Conservation (phyloP, 176 grass and related monocot genomes). For the Raddia guianensis region DNA sequence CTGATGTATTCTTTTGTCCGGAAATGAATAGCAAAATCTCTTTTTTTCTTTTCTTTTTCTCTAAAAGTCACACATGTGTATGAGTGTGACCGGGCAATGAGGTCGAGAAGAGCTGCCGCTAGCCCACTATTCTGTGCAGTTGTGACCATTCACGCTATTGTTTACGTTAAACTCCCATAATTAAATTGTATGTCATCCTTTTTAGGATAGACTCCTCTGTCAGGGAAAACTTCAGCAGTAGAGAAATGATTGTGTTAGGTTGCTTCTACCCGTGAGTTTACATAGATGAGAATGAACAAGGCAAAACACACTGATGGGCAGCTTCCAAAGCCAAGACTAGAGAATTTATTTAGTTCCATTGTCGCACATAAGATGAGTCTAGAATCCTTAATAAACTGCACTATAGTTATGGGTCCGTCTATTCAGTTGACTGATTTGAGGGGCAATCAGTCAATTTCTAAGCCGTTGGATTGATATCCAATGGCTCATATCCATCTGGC, state of each 20-base stretch:
- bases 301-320: not conserved
- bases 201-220: not conserved
- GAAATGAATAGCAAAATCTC: not conserved
- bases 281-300: not conserved
- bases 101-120: not conserved
- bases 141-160: not conserved
- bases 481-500: too few relatives aligned
- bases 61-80: not conserved
- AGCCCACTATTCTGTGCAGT: not conserved
- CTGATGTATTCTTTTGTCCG: not conserved
- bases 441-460: too few relatives aligned
- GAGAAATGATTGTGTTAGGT: not conserved
- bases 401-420: too few relatives aligned
- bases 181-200: conserved; percentile 10
- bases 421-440: too few relatives aligned
- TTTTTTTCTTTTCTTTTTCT: not conserved
- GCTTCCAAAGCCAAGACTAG: not conserved
- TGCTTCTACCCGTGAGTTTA: not conserved
- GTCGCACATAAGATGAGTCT: not conserved
- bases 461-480: too few relatives aligned
- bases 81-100: conserved; percentile 16
- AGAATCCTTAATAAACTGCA: too few relatives aligned
- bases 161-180: not conserved
- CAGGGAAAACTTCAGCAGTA: not conserved
- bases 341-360: not conserved